Evolutionary conservation across 2,329 filamentous ascomycete genomes (phyloP).

Genomic region (Paecilomyces sp.): DNA sequence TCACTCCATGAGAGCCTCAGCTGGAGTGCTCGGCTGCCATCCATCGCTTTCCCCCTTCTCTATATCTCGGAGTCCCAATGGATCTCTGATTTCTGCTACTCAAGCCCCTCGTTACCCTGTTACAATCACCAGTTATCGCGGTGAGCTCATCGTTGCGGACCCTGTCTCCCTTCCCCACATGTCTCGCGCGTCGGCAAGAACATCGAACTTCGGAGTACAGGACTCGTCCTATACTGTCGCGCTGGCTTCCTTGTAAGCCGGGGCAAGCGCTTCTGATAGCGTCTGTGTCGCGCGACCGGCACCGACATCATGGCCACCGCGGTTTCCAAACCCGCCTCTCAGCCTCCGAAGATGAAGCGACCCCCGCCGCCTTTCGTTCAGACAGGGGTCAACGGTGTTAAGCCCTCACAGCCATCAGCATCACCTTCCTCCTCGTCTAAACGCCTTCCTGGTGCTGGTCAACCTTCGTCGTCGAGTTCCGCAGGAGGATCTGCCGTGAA

Average conservation of each 20-base stretch:
- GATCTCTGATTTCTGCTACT: slow-evolving; percentile 15
- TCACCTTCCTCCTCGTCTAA: slow-evolving; percentile 49
- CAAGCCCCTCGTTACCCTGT: slow-evolving; percentile 15
- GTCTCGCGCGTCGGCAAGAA: slow-evolving; percentile 36
- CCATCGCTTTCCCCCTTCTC: not conserved
- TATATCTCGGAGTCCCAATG: not conserved
- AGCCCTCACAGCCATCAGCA: slow-evolving; percentile 54
- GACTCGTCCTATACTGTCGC: slow-evolving; percentile 19
- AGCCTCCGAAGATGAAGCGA: slow-evolving; percentile 59
- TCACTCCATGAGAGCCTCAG: slow-evolving; percentile 10
- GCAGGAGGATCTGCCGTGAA: slow-evolving; percentile 37
- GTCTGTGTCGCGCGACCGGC: slow-evolving; percentile 12
- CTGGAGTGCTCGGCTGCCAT: slow-evolving; percentile 9
- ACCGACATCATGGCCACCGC: slow-evolving; percentile 35
- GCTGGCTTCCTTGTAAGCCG: slow-evolving; percentile 18
- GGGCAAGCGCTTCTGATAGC: slow-evolving; percentile 10
- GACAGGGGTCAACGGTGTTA: slow-evolving; percentile 51
- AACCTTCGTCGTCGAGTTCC: slow-evolving; percentile 40
- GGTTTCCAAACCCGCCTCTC: slow-evolving; percentile 36
- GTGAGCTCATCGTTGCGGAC: slow-evolving; percentile 17
- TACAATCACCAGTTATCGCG: slow-evolving; percentile 15
- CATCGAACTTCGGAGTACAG: slow-evolving; percentile 29
- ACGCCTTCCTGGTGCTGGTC: slow-evolving; percentile 47
- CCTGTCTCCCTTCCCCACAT: slow-evolving; percentile 35
- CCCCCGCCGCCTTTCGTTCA: slow-evolving; percentile 60